These are phyloP conservation scores for Wickerhamia fluorescens DNA, from an alignment of 805 yeast species.

Conservation along the genomic window DNA sequence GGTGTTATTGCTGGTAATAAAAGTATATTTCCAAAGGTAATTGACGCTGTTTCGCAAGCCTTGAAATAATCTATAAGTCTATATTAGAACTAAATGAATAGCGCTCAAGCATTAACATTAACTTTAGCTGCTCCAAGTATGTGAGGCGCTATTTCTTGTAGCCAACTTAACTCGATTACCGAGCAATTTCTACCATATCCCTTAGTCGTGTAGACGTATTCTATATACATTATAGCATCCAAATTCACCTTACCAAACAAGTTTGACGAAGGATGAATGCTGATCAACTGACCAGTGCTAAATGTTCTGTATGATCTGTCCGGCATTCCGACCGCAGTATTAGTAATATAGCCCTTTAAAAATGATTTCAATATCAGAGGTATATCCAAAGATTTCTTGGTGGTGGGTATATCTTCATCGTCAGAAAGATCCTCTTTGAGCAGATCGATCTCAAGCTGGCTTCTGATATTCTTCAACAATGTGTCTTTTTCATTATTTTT, in stretches of 20 bases:
- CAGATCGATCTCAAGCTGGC: slow-evolving; percentile 18
- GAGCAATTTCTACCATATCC: slow-evolving; percentile 92
- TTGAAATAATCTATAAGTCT: slow-evolving; percentile 6
- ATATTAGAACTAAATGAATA: neutral
- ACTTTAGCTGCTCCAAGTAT: slow-evolving; percentile 39
- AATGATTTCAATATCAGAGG: slow-evolving; percentile 68
- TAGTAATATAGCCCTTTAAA: slow-evolving; percentile 73
- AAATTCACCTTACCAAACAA: slow-evolving; percentile 66
- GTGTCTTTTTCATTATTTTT: slow-evolving; percentile 18
- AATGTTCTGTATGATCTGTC: slow-evolving; percentile 89
- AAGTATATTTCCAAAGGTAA: slow-evolving; percentile 42
- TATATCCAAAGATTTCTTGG: slow-evolving; percentile 37
- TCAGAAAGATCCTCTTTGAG: slow-evolving; percentile 15
- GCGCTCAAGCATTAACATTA: slow-evolving; percentile 8
- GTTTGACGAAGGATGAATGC: slow-evolving; percentile 86
- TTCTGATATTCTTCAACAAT: slow-evolving; percentile 17
- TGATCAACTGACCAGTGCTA: slow-evolving; percentile 72
- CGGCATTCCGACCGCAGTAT: slow-evolving; percentile 91
- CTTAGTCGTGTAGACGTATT: slow-evolving; percentile 86
- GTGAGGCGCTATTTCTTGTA: slow-evolving; percentile 74
- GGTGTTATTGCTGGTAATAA: slow-evolving; percentile 86
- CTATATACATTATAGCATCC: slow-evolving; percentile 91
- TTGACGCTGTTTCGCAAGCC: slow-evolving; percentile 37
- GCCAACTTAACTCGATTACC: slow-evolving; percentile 74
- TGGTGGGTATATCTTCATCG: slow-evolving; percentile 11